These are phyloP conservation scores for Trichoderma atroviride DNA, from an alignment of 2,329 filamentous ascomycete species.

Conservation along the genomic window DNA sequence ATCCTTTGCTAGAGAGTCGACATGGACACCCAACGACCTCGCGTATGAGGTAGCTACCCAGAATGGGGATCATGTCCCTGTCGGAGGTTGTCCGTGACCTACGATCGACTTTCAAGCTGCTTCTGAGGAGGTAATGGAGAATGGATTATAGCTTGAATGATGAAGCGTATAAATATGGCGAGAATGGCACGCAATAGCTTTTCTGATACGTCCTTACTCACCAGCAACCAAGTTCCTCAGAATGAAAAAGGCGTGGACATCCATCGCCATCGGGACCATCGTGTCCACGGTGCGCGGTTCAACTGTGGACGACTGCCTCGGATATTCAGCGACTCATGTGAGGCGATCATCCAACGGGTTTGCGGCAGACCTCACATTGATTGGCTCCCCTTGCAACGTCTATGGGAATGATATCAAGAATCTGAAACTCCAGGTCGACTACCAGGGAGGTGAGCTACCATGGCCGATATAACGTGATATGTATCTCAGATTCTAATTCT, in stretches of 20 bases:
- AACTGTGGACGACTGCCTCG: conserved; percentile 54
- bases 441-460: conserved; percentile 35
- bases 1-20: not conserved
- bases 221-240: not conserved
- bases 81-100: not conserved
- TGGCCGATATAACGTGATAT: not conserved
- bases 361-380: conserved; percentile 69
- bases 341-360: conserved; percentile 55
- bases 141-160: not conserved
- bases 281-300: not conserved
- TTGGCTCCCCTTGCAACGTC: conserved; percentile 71
- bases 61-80: not conserved
- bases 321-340: conserved; percentile 69
- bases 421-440: conserved; percentile 63
- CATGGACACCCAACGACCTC: not conserved
- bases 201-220: not conserved
- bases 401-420: conserved; percentile 75
- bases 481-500: not conserved
- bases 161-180: not conserved
- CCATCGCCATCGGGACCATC: not conserved
- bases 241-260: not conserved
- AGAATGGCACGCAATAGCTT: not conserved
- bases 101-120: not conserved
- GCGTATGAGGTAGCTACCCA: not conserved
- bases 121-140: not conserved